A percentile compares a stretch with the other conserved stretches of the same genome.
phyloP scores from a whole-genome alignment of 2,329 filamentous ascomycete genomes.

The Cadophora sp. region DNA sequence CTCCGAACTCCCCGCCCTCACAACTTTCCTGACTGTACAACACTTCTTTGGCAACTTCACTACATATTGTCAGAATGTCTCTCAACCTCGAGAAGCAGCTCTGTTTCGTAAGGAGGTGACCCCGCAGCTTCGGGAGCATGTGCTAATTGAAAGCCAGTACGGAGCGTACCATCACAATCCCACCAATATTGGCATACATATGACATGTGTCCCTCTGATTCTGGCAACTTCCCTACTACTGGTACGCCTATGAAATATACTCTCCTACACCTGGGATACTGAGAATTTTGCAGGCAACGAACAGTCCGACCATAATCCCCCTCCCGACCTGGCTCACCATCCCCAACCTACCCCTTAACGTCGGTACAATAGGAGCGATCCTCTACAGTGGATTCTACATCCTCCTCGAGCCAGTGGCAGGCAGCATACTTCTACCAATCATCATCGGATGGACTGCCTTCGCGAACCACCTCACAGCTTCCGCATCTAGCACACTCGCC shows the following conservation, averaged over 20 bases:
- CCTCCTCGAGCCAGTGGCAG: slow-evolving; percentile 92
- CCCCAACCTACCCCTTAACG: slow-evolving; percentile 70
- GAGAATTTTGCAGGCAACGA: slow-evolving; percentile 57
- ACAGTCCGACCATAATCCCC: slow-evolving; percentile 67
- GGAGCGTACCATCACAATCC: slow-evolving; percentile 82
- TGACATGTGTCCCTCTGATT: slow-evolving; percentile 79
- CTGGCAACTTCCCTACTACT: slow-evolving; percentile 74
- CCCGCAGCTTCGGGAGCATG: neutral
- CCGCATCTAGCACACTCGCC: slow-evolving; percentile 44
- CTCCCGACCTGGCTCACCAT: slow-evolving; percentile 71
- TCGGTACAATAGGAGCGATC: slow-evolving; percentile 68
- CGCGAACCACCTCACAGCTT: slow-evolving; percentile 71
- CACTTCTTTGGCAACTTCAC: slow-evolving; percentile 21
- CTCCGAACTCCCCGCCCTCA: slow-evolving; percentile 7
- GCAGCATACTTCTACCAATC: slow-evolving; percentile 75
- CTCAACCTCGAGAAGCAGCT: slow-evolving; percentile 84
- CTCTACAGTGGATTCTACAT: slow-evolving; percentile 83
- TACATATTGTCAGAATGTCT: slow-evolving; percentile 54
- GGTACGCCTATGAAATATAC: slow-evolving; percentile 51
- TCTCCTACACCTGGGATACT: slow-evolving; percentile 28
- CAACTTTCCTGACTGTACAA: slow-evolving; percentile 7
- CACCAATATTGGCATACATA: slow-evolving; percentile 80
- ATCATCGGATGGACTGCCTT: slow-evolving; percentile 78
- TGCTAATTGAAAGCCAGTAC: slow-evolving; percentile 62
- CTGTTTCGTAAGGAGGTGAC: slow-evolving; percentile 70